Evolutionary conservation across 139 green algal species (phyloP), one percentile per base, ranked within the genome.

Genomic region (Raphidocelis subcapitata): DNA sequence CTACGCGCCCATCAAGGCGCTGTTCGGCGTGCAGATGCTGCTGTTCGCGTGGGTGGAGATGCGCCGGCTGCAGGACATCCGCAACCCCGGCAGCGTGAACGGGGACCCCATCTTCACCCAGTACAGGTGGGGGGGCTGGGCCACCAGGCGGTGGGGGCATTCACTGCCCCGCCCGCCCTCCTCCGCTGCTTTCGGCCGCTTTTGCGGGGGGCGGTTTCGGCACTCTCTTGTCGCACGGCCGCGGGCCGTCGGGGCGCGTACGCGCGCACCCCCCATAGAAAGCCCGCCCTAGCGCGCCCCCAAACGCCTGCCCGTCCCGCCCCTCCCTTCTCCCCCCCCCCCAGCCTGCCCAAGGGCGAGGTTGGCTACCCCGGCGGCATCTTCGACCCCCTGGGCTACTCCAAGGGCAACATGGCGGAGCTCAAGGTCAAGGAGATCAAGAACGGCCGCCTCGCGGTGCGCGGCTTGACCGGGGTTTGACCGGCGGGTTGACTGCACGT

Each of bases 391-490:
- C 80, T 97, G 31, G 84, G 82, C 72, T 89, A 87, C 59, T 74
- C 75, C 84, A 93, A 90, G 82, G 83, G 85, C 49, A 75, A 90
- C 78, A 47, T 92, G 29, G 75, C 79, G 52, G 79, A 24, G 20
- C 78, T 93, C 74, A 88, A 92, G 82, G 47, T 83, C 31, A 95
- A 94, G 90, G 92, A 97, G 91, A 84, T 95, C 62, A 95, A 95
- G 86, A 93, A 97, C 76, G 91, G 84, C 32, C 83, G 91, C 65
- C 81, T 93, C 32, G 88, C 86, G 54, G 90, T 92, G 86, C 70
- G 90, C 3, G 86, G 75, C 1, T 89, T 92, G n/a, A n/a, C n/a
- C n/a, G n/a, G n/a, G n/a, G n/a, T n/a, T n/a, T n/a, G n/a, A n/a
- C n/a, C n/a, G n/a, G n/a, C n/a, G n/a, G n/a, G n/a, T n/a, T n/a